Evolutionary conservation across 2,329 filamentous ascomycete genomes (phyloP).

Genomic region (Ploettnerulaceae sp.): DNA sequence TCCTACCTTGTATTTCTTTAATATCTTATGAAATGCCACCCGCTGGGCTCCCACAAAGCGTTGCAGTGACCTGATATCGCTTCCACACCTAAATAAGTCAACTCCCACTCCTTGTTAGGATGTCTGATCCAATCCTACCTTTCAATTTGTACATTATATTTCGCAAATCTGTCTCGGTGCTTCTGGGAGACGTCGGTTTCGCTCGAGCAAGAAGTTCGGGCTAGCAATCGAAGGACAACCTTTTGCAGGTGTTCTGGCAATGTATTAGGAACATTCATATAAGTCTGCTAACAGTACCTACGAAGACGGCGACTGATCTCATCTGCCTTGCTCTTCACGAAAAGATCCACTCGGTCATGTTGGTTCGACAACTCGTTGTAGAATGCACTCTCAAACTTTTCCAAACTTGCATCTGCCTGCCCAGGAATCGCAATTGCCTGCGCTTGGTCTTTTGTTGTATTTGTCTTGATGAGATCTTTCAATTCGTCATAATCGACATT

Average conservation of each 20-base stretch:
- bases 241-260: constrained; percentile 26
- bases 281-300: constrained; percentile 37
- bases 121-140: constrained; percentile 19
- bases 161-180: constrained; percentile 28
- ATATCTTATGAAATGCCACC: constrained; percentile 73
- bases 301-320: constrained; percentile 68
- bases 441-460: constrained; percentile 68
- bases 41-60: constrained; percentile 71
- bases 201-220: constrained; percentile 22
- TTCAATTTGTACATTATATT: constrained; percentile 29
- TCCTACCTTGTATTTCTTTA: constrained; percentile 75
- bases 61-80: constrained; percentile 65
- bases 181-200: constrained; percentile 26
- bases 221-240: constrained; percentile 23
- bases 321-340: constrained; percentile 73
- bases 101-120: not conserved
- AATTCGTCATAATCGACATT: constrained; percentile 88
- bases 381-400: constrained; percentile 66
- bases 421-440: constrained; percentile 71
- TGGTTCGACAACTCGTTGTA: constrained; percentile 67
- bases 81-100: constrained; percentile 48
- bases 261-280: constrained; percentile 8
- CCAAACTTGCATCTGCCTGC: constrained; percentile 53
- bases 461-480: constrained; percentile 76
- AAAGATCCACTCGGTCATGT: constrained; percentile 72